Conservation (phyloP, 306 rosid genomes). For the Cucurbita maxima region DNA sequence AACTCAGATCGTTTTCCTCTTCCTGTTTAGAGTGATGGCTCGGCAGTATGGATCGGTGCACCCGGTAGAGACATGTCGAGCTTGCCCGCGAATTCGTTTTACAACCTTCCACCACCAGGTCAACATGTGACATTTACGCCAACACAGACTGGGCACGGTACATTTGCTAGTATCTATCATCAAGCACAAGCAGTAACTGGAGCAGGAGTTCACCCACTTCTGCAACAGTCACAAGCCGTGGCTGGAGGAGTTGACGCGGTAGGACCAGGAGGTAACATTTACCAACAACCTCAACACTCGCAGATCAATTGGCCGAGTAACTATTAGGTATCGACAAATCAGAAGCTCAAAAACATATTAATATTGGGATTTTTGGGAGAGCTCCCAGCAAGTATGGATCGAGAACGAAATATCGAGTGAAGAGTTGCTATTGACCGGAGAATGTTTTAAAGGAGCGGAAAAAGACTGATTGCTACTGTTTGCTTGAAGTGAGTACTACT, state of each 20-base stretch:
- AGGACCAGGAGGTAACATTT: constrained; percentile 84
- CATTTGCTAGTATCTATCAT: constrained; percentile 76
- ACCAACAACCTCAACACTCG: constrained; percentile 84
- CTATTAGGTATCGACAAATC: constrained; percentile 33
- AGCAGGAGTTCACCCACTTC: constrained; percentile 72
- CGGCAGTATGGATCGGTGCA: constrained; percentile 86
- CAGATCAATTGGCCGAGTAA: constrained; percentile 92
- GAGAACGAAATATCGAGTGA: constrained; percentile 27
- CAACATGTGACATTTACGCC: constrained; percentile 82
- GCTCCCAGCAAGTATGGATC: constrained; percentile 43
- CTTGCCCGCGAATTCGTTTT: constrained; percentile 68
- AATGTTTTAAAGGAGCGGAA: constrained; percentile 28
- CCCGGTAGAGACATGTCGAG: constrained; percentile 76
- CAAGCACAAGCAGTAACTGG: constrained; percentile 81
- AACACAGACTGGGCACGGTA: constrained; percentile 73
- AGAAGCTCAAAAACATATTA: constrained; percentile 15
- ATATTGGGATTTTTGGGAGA: constrained; percentile 29
- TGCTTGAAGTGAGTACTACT: constrained; percentile 40
- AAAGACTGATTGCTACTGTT: constrained; percentile 44
- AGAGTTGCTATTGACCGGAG: constrained; percentile 36
- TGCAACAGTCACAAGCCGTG: constrained; percentile 90
- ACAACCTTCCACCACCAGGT: constrained; percentile 81
- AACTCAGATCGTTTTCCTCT: not conserved
- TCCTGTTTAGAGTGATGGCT: constrained; percentile 69
- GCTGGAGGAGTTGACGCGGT: constrained; percentile 88